phyloP scores from a whole-genome alignment of 305 asterid species.

The Fraxinus sp. region DNA sequence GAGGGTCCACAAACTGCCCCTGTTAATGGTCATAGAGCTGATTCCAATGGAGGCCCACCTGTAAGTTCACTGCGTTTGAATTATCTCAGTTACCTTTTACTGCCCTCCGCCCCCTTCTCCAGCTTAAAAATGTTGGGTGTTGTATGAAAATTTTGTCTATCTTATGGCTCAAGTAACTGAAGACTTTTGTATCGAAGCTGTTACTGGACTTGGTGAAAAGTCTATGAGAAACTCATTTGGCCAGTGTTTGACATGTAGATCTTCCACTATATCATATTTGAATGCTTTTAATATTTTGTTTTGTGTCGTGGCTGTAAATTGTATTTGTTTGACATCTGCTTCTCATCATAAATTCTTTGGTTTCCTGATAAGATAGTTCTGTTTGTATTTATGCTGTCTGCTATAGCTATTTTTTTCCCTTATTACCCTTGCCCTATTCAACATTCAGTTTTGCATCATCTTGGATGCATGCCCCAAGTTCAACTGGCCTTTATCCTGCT shows the following conservation, averaged over 20 bases:
- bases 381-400: neutral
- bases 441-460: neutral
- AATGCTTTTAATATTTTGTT: neutral
- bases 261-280: neutral
- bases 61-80: slow-evolving; percentile 54
- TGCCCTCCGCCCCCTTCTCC: neutral
- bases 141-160: neutral
- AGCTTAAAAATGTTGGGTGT: neutral
- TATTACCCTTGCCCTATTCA: neutral
- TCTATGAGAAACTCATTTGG: neutral
- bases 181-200: neutral
- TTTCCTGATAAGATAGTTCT: neutral
- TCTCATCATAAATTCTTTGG: neutral
- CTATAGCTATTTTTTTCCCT: neutral
- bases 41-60: slow-evolving; percentile 70
- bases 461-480: neutral
- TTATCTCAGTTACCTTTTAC: neutral
- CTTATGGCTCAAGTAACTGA: neutral
- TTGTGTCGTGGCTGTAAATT: neutral
- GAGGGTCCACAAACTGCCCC: slow-evolving; percentile 60
- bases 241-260: neutral
- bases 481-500: neutral
- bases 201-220: neutral
- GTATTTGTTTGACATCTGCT: neutral
- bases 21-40: slow-evolving; percentile 67